Evolutionary conservation across 208 protist genomes (phyloP).

Genomic region (Trypanosoma conorhini): DNA sequence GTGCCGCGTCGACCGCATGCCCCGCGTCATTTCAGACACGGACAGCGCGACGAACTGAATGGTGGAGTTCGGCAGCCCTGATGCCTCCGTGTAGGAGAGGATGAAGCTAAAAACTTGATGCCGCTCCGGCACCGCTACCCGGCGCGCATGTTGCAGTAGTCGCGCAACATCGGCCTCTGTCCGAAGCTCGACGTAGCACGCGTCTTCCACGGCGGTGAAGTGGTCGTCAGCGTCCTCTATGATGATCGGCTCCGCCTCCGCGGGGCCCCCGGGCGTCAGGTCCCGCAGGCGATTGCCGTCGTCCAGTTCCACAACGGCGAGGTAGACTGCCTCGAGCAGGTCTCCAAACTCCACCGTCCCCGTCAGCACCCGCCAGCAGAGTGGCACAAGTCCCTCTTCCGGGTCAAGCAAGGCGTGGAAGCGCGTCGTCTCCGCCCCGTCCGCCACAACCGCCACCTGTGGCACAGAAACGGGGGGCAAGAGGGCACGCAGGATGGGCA

Average conservation of each 20-base stretch:
- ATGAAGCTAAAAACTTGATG: slow-evolving; percentile 73
- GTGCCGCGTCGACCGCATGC: slow-evolving; percentile 71
- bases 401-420: slow-evolving; percentile 38
- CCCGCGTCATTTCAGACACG: slow-evolving; percentile 48
- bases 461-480: slow-evolving; percentile 34
- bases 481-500: slow-evolving; percentile 45
- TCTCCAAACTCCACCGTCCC: slow-evolving; percentile 3
- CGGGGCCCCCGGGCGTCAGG: slow-evolving; percentile 13
- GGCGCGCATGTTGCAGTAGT: slow-evolving; percentile 23
- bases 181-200: slow-evolving; percentile 45
- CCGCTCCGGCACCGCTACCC: neutral
- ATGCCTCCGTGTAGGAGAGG: slow-evolving; percentile 36
- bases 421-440: slow-evolving; percentile 41
- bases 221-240: slow-evolving; percentile 64
- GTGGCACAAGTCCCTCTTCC: slow-evolving; percentile 47
- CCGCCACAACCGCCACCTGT: slow-evolving; percentile 59
- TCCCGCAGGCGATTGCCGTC: slow-evolving; percentile 62
- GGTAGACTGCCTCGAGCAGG: slow-evolving; percentile 40
- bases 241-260: slow-evolving; percentile 39
- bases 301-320: slow-evolving; percentile 53
- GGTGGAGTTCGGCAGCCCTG: slow-evolving; percentile 55
- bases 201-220: slow-evolving; percentile 71
- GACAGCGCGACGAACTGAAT: slow-evolving; percentile 78
- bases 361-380: slow-evolving; percentile 20
- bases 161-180: slow-evolving; percentile 3